phyloP scores from a whole-genome alignment of 1,284 basidiomycete genomes.

The Mrakiaceae sp. region DNA sequence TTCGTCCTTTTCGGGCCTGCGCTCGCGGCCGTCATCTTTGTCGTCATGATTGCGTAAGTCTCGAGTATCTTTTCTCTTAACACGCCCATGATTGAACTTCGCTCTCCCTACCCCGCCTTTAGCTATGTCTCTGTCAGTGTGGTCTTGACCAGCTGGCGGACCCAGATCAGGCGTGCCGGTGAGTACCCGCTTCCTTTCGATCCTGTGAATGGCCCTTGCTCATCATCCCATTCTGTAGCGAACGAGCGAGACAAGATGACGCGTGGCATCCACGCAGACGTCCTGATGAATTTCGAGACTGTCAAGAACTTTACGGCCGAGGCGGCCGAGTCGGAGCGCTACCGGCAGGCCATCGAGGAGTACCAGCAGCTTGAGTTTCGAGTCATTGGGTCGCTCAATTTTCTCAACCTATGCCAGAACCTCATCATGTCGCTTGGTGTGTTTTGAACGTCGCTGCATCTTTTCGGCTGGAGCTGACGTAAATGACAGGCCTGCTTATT shows the following conservation, averaged over 20 bases:
- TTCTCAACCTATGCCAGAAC: constrained; percentile 64
- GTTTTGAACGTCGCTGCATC: neutral
- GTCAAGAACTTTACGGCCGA: constrained; percentile 74
- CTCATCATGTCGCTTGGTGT: constrained; percentile 45
- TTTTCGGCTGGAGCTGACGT: neutral
- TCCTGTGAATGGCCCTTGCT: too few species aligned
- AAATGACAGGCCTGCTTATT: constrained; percentile 49
- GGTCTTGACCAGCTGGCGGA: constrained; percentile 57
- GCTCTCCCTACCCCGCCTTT: neutral
- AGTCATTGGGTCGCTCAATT: constrained; percentile 58
- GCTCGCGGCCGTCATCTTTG: constrained; percentile 55
- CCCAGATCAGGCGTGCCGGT: constrained; percentile 48
- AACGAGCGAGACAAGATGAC: constrained; percentile 59
- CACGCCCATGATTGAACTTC: constrained; percentile 16
- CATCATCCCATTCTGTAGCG: constrained; percentile 37
- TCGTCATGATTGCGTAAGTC: constrained; percentile 56
- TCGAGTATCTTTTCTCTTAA: constrained; percentile 7
- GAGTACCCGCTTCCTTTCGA: neutral
- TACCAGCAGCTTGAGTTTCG: constrained; percentile 64
- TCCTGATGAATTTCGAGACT: constrained; percentile 61
- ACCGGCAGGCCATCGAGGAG: constrained; percentile 56
- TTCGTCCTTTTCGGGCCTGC: constrained; percentile 54
- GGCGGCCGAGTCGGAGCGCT: constrained; percentile 61
- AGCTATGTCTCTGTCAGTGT: constrained; percentile 24
- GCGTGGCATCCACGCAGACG: constrained; percentile 64